Conservation (phyloP, 2,329 filamentous ascomycete species). For the Aspergillus sp. region DNA sequence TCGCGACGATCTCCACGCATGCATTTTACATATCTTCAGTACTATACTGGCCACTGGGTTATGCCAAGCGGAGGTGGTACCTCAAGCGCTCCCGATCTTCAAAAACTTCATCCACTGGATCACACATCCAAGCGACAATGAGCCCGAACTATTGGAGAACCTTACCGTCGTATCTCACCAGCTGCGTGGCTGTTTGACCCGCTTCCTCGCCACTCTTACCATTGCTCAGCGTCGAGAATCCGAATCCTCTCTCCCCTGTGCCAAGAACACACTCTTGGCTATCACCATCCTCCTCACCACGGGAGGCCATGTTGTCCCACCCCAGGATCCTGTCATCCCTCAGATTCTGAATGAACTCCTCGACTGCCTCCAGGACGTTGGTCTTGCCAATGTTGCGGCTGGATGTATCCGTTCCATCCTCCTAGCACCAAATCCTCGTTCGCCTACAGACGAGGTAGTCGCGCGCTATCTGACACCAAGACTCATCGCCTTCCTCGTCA, state of each 20-base stretch:
- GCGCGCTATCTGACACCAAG: conserved; percentile 67
- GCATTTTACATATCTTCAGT: conserved; percentile 92
- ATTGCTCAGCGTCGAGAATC: conserved; percentile 47
- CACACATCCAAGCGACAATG: conserved; percentile 32
- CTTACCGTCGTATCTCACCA: conserved; percentile 56
- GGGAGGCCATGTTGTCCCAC: conserved; percentile 64
- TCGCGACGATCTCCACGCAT: conserved; percentile 90
- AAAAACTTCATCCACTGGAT: conserved; percentile 82
- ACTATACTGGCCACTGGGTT: conserved; percentile 81
- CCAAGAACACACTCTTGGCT: conserved; percentile 86
- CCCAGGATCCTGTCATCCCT: conserved; percentile 66
- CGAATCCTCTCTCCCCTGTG: conserved; percentile 73
- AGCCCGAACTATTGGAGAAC: conserved; percentile 22
- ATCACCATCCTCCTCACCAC: conserved; percentile 84
- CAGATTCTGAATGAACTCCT: conserved; percentile 73
- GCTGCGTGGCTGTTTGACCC: conserved; percentile 71
- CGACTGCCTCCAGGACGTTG: conserved; percentile 64
- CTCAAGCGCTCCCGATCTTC: conserved; percentile 82
- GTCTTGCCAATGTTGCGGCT: conserved; percentile 71
- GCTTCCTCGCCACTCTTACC: conserved; percentile 66
- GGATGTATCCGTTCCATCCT: conserved; percentile 84
- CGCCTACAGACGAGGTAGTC: conserved; percentile 62
- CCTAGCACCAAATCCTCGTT: conserved; percentile 56
- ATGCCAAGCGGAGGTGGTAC: conserved; percentile 83
- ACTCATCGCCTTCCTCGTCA: conserved; percentile 65